Base-by-base conservation (phyloP, 306 rosid species). In the Astragalus glycyphyllos region DNA sequence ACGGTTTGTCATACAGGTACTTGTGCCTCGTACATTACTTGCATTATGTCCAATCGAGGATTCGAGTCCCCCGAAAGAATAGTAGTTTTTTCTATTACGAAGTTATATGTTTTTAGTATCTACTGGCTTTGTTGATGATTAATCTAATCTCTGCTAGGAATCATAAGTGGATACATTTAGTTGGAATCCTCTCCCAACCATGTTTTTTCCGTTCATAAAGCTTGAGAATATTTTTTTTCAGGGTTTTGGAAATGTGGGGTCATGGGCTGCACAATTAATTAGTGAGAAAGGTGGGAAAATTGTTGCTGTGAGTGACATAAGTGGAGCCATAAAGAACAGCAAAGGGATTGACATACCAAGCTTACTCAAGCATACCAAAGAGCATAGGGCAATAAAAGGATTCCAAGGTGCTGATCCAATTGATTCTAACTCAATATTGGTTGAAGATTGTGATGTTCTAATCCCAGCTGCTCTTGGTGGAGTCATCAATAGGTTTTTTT, bases 381-480 rank as follows among this genome's bases (percentile, higher is more conserved):
- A 83, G 74, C 73, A 83, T 47, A 44, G 62, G 6, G 97, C 96
- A 7, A 85, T 94, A 11, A 86, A 84, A 69, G 97, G 96, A 42
- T 94, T 89, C 79, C 58, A 85, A 8, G 97, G 97, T 5, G 94
- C 69, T 2, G 92, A 94, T 78, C 35, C 82, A 40, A 83, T 86
- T 51, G 89, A 89, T 23, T 73, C 92, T 42, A 70, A 55, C 8
- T 86, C 97, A 11, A 80, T 94, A 55, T 80, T 94, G 85, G 86
- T 87, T 62, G 92, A 94, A 82, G 97, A 94, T 31, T 90, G 95
- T 48, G 98, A 90, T 76, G 87, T 94, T 83, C 86, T 94, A 66
- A 70, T 94, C 66, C 98, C 98, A 31, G 98, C 98, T 59, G 98
- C 98, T 72, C 97, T 94, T 17, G 98, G 98, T 42, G 98, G 98